Conservation (phyloP, 139 green algal genomes). For the Prasinococcaceae sp. region DNA sequence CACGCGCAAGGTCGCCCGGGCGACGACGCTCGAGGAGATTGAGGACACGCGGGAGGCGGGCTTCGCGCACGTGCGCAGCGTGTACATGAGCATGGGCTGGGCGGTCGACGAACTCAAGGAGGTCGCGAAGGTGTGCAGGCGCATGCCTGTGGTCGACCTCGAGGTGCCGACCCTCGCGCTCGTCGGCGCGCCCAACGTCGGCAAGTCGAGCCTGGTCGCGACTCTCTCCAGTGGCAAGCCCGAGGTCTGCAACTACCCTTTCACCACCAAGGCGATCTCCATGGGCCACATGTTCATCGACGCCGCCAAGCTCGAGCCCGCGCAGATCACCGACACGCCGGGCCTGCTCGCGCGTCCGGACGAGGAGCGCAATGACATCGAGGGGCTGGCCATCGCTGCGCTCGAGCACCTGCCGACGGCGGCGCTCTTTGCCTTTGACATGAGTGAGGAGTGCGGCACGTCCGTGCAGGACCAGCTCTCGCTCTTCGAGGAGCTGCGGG, state of each 20-base stretch:
- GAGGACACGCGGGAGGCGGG: slow-evolving; percentile 24
- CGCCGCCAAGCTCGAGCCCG: slow-evolving; percentile 45
- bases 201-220: slow-evolving; percentile 81
- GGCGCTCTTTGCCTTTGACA: slow-evolving; percentile 77
- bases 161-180: slow-evolving; percentile 67
- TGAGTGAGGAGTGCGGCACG: slow-evolving; percentile 80
- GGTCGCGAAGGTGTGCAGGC: slow-evolving; percentile 50
- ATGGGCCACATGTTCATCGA: slow-evolving; percentile 95
- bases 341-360: slow-evolving; percentile 60
- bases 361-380: slow-evolving; percentile 82
- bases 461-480: slow-evolving; percentile 17
- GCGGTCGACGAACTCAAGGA: slow-evolving; percentile 56
- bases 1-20: slow-evolving; percentile 36
- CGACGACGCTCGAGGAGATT: slow-evolving; percentile 1
- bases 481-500: too few relatives aligned
- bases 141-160: slow-evolving; percentile 68
- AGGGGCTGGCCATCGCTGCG: slow-evolving; percentile 78
- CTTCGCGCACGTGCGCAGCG: slow-evolving; percentile 31
- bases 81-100: slow-evolving; percentile 25
- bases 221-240: slow-evolving; percentile 49
- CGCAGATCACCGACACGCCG: slow-evolving; percentile 84
- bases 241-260: slow-evolving; percentile 93
- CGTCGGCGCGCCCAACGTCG: slow-evolving; percentile 82
- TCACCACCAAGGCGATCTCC: slow-evolving; percentile 90
- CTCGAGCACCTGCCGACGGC: slow-evolving; percentile 69